phyloP scores from a whole-genome alignment of 371 early-diverging fungal genomes.

The Lichtheimia corymbifera region DNA sequence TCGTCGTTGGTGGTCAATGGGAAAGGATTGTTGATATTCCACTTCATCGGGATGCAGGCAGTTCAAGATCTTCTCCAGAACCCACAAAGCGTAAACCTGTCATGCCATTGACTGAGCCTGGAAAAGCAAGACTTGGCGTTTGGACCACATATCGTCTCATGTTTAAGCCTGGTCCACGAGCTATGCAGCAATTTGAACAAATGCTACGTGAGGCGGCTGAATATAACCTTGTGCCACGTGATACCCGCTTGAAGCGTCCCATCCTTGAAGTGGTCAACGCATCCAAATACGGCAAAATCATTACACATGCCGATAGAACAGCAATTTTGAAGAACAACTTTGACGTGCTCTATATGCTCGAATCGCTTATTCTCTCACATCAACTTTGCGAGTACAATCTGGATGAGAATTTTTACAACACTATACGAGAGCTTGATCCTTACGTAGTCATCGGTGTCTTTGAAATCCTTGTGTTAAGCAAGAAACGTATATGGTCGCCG shows the following conservation, averaged over 20 bases:
- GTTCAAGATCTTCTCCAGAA: background rate
- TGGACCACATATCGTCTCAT: conserved; percentile 41
- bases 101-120: conserved; percentile 15
- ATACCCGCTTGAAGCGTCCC: background rate
- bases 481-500: conserved; percentile 50
- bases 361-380: conserved; percentile 39
- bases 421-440: conserved; percentile 18
- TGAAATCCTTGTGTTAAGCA: conserved; percentile 23
- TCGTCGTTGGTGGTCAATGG: conserved; percentile 15
- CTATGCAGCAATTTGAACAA: conserved; percentile 15
- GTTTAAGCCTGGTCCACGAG: conserved; percentile 13
- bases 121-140: conserved; percentile 26
- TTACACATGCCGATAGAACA: conserved; percentile 26
- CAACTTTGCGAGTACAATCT: conserved; percentile 46
- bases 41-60: background rate
- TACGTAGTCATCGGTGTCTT: conserved; percentile 36
- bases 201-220: conserved; percentile 36
- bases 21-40: conserved; percentile 32
- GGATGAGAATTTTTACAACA: conserved; percentile 32
- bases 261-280: conserved; percentile 4
- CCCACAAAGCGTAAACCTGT: conserved; percentile 9
- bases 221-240: conserved; percentile 42
- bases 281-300: conserved; percentile 2
- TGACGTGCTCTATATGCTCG: conserved; percentile 52
- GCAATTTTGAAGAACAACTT: conserved; percentile 16